Base-by-base conservation (phyloP, 495 filamentous ascomycete genomes). In the Neurospora pannonica region DNA sequence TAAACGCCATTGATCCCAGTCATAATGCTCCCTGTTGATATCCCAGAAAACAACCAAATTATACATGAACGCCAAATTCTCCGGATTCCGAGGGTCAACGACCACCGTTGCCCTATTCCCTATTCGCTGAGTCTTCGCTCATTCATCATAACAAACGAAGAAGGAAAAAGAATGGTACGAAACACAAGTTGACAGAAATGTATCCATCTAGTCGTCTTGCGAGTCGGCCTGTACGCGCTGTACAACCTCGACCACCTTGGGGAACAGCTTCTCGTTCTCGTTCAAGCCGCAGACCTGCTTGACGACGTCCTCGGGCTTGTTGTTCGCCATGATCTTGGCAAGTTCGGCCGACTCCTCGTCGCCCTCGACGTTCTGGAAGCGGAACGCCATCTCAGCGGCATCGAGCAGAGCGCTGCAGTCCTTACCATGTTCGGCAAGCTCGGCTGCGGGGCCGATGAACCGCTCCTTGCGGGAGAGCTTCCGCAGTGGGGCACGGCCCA, bases 401-500 rank as follows among this genome's bases (percentile, higher is more conserved):
- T 89, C 91, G 71, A 97, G 79, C 36, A 97, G 84, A 5, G 87
- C 89, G n/a, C 88, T 83, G 76, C 87, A 89, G 78, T 91, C 89
- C 81, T 91, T 85, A 69, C 91, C 92, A 38, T 87, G 83, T 85
- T 97, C 93, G 34, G 93, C 93, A 36, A 97, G 87, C 78, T 94
- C 90, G 19, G 93, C 88, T 17, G 94, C 94, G 31, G 96, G 96
- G 75, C 93, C 94, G 81, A 99, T 92, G 86, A 99, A 97, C 42
- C 96, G 93, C 83, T 99, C 96, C 82, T 94, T 93, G 80, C 94
- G 92, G 73, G 90, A 90, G 17, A 98, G 87, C 87, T 99, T 99
- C 81, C 96, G 90, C 73, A 98, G 84, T 11, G 96, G 96, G 48
- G 95, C 96, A 80, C 96, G 95, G 70, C 95, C 96, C 75, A 99